Conservation (phyloP, 495 filamentous ascomycete species). For the Tuber aestivum region DNA sequence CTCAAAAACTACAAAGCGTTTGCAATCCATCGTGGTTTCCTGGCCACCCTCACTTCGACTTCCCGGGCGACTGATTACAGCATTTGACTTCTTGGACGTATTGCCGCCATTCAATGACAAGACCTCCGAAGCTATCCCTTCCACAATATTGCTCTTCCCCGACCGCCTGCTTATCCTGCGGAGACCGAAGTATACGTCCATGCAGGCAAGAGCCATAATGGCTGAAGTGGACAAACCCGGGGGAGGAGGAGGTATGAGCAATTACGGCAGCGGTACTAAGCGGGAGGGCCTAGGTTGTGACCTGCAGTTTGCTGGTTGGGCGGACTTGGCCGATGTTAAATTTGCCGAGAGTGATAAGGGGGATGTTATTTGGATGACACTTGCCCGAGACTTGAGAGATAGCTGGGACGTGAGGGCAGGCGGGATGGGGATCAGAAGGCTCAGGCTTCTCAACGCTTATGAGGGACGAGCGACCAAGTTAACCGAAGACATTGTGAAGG, state of each 20-base stretch:
- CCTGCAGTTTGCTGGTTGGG: conserved; percentile 66
- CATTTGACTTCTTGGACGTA: conserved; percentile 74
- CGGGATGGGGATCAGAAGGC: conserved; percentile 53
- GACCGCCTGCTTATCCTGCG: conserved; percentile 72
- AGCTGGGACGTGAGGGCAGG: conserved; percentile 50
- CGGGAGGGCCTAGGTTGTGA: conserved; percentile 48
- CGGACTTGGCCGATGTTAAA: conserved; percentile 62
- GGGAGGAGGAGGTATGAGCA: conserved; percentile 51
- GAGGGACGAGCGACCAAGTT: conserved; percentile 71
- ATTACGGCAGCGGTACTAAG: conserved; percentile 40
- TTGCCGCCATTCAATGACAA: conserved; percentile 60
- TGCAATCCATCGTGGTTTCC: conserved; percentile 66
- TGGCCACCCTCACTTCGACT: conserved; percentile 74
- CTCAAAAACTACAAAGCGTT: conserved; percentile 61
- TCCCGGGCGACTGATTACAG: conserved; percentile 73
- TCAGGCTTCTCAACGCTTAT: conserved; percentile 66
- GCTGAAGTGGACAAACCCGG: conserved; percentile 75
- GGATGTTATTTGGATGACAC: conserved; percentile 64
- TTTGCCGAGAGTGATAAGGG: conserved; percentile 74
- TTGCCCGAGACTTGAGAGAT: conserved; percentile 54
- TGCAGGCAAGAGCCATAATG: conserved; percentile 70
- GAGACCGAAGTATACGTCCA: conserved; percentile 55
- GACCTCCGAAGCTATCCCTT: conserved; percentile 33
- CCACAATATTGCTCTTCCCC: conserved; percentile 74
- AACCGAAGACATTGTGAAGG: conserved; percentile 79